Base-by-base conservation (phyloP, 192 early-diverging fungal species). In the Coemansia reversa region DNA sequence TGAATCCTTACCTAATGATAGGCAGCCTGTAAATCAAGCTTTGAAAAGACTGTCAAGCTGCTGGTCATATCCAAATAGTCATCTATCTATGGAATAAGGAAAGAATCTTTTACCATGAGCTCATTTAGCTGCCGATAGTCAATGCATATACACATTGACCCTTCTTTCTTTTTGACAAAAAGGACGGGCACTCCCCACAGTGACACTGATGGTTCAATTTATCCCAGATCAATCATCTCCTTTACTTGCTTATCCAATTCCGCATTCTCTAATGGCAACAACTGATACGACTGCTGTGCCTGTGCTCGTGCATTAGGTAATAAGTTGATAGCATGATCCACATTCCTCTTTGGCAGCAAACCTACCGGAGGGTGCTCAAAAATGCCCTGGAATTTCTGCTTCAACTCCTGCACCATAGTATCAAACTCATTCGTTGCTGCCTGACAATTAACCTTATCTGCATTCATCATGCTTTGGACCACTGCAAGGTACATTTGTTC, bases 291-390 rank as follows among this genome's bases (percentile, higher is more conserved):
- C 9, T 55, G 49, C 30, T 62, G 49, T 14, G 50, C 48, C 1
- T 52, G 24, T 3, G 60, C 29, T 0, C 7, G 50, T 0, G 27
- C 27, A 27, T 23, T 32, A 19, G 29, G 49, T 23, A 51, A 7
- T 12, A 62, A 16, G 2, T 62, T 5, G 20, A 62, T 62, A 4
- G n/a, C 49, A 39, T 62, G 50, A 39, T 62, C 60, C 7, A 62
- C 48, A 23, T 16, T 23, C 0, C 50, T 25, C 20, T 35, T 24
- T 0, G 50, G 50, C 1, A 30, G 60, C 27, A 51, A 20, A 0
- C 50, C 50, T 9, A 11, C 28, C n/a, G 50, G 60, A 25, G 60
- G 60, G 1, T 62, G 28, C 7, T 32, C 11, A 22, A 62, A 62
- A 18, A 62, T 27, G 3, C 52, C 48, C 3, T 16, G 7, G 22